Evolutionary conservation across 805 yeast genomes (phyloP), one percentile per base, ranked within the genome.

Genomic region (Tanozyma kutaoensis): DNA sequence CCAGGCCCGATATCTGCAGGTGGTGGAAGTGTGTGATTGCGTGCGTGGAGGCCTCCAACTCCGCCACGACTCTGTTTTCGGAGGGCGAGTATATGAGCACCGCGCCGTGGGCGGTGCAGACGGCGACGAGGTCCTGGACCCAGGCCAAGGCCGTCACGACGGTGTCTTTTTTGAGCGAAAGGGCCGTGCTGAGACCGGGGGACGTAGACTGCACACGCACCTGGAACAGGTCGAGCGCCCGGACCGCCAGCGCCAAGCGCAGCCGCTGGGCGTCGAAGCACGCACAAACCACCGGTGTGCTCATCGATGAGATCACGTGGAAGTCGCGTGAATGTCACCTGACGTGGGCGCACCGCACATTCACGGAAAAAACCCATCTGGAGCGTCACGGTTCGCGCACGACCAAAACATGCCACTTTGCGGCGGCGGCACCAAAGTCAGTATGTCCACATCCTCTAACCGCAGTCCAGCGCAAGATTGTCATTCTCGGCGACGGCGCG

Each of bases 401-500:
- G 10, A 17, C 8, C 20, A 17, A 8, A 17, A 17, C 8, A 58
- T 58, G 66, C 55, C 61, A 34, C 48, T 59, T 34, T 59, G 66
- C 38, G 65, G 65, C 24, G 47, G 62, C 31, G 49, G 51, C 26
- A 57, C 47, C 30, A 56, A 56, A 34, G 52, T 58, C 28, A 56
- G 64, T 58, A 56, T 27, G 64, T 57, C 27, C 18, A n/a, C n/a
- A n/a, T n/a, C n/a, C n/a, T n/a, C n/a, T n/a, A n/a, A n/a, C n/a
- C n/a, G n/a, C 42, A 61, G 82, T 84, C 36, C 85, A 82, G 54
- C 77, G 95, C 42, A 86, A 86, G 51, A 84, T 86, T 29, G 97
- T 86, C 42, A 86, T 86, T 35, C 62, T 88, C 15, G 97, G 97
- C 27, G 96, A 88, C 56, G 96, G 97, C 71, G 96, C 97, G 14